Percentiles rank a stretch among this genome's conserved stretches.
phyloP scores from a whole-genome alignment of 2,329 filamentous ascomycete species.

The Purpureocillium lavendulum region DNA sequence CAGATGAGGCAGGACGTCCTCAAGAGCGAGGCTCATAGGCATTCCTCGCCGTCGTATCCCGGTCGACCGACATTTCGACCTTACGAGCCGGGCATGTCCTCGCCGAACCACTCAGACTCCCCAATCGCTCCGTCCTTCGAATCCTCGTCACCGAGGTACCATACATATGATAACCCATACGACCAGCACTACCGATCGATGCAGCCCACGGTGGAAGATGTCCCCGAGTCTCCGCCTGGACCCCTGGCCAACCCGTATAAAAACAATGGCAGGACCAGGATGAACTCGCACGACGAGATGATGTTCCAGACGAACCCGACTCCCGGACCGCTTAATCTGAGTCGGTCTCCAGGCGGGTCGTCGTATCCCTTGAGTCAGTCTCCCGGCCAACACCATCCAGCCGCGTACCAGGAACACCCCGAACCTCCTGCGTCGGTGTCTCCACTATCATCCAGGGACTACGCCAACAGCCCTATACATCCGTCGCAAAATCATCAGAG shows the following conservation, averaged over 20 bases:
- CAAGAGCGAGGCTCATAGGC: slow-evolving; percentile 47
- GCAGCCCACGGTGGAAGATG: slow-evolving; percentile 58
- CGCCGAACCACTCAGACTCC: slow-evolving; percentile 17
- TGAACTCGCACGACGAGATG: slow-evolving; percentile 24
- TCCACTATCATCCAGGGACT: slow-evolving; percentile 24
- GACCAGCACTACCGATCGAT: slow-evolving; percentile 40
- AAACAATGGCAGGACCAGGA: slow-evolving; percentile 12
- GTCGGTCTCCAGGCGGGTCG: slow-evolving; percentile 20
- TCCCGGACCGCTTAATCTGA: slow-evolving; percentile 37
- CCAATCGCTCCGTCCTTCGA: slow-evolving; percentile 24
- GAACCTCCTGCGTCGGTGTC: slow-evolving; percentile 15
- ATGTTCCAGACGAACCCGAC: slow-evolving; percentile 30
- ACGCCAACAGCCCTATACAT: slow-evolving; percentile 24
- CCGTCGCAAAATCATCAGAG: slow-evolving; percentile 19
- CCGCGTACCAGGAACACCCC: slow-evolving; percentile 13
- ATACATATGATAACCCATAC: slow-evolving; percentile 41
- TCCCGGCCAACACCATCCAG: slow-evolving; percentile 9
- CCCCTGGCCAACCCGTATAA: slow-evolving; percentile 16
- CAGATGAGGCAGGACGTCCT: slow-evolving; percentile 52
- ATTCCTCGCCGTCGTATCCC: slow-evolving; percentile 41
- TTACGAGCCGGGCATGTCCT: slow-evolving; percentile 37
- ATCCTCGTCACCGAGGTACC: slow-evolving; percentile 32
- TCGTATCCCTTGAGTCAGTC: slow-evolving; percentile 17
- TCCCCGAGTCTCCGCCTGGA: slow-evolving; percentile 40
- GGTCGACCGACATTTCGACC: slow-evolving; percentile 45